Conservation (phyloP, 805 yeast species). For the Kodamaea sagamina region DNA sequence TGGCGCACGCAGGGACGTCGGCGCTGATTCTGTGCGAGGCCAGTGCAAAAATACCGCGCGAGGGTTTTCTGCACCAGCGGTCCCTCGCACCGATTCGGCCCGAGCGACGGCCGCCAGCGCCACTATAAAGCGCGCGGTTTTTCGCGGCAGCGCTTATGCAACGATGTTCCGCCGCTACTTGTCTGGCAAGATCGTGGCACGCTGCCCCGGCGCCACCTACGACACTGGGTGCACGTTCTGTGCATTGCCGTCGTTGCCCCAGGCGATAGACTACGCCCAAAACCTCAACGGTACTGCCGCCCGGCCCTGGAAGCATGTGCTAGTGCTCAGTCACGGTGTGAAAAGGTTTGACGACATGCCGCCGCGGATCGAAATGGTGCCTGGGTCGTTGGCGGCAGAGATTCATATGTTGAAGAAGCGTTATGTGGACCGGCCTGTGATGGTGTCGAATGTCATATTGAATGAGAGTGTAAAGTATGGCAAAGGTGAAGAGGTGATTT, state of each 20-base stretch:
- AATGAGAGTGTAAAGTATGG: too few relatives aligned
- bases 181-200: conserved; percentile 7
- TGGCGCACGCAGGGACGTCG: too few relatives aligned
- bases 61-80: too few relatives aligned
- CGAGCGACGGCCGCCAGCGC: not conserved
- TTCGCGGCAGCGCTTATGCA: not conserved
- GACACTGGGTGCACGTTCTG: conserved; percentile 70
- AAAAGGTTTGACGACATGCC: conserved; percentile 45
- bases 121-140: not conserved
- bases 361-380: conserved; percentile 50
- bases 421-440: conserved; percentile 51
- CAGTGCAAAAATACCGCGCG: too few relatives aligned
- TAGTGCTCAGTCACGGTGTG: conserved; percentile 50
- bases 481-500: conserved; percentile 35
- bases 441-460: conserved; percentile 49
- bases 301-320: conserved; percentile 54
- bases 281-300: conserved; percentile 50
- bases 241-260: conserved; percentile 36
- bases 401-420: conserved; percentile 33
- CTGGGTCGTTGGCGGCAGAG: conserved; percentile 45
- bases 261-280: conserved; percentile 41
- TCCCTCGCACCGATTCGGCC: too few relatives aligned
- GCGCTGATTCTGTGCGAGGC: too few relatives aligned
- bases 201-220: conserved; percentile 52
- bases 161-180: not conserved